These are phyloP conservation scores for Fagus crenata DNA, from an alignment of 306 rosid species.

Conservation along the genomic window DNA sequence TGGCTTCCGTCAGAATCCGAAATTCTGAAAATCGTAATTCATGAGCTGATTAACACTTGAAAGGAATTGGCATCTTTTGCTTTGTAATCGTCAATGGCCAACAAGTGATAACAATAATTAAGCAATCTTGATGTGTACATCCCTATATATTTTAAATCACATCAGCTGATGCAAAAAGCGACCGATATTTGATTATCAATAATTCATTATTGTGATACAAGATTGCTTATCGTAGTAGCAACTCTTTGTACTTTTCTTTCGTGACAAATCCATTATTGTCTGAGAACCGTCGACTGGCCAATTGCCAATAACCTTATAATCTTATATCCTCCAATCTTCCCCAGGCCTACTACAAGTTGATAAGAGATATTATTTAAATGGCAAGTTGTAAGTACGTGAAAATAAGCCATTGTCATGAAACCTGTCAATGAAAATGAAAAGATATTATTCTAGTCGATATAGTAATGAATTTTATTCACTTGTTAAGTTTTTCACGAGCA, in stretches of 20 bases:
- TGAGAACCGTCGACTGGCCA: not conserved
- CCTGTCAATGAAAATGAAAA: no score
- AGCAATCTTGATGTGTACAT: conserved; percentile 23
- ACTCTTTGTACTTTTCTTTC: conserved; percentile 29
- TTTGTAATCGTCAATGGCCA: conserved; percentile 13
- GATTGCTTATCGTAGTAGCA: conserved; percentile 29
- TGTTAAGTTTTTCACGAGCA: not conserved
- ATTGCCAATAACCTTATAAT: no score
- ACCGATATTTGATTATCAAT: conserved; percentile 19
- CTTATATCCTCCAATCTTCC: not conserved
- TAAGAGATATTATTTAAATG: not conserved
- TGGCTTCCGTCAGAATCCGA: conserved; percentile 22
- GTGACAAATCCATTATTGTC: conserved; percentile 32
- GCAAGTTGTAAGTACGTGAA: not conserved
- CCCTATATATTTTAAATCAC: conserved; percentile 32
- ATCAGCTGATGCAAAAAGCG: conserved; percentile 41
- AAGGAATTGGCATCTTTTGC: conserved; percentile 25
- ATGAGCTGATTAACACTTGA: conserved; percentile 13
- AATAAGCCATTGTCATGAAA: not conserved
- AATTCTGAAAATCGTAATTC: not conserved
- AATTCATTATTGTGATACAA: conserved; percentile 19
- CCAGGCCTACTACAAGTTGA: not conserved
- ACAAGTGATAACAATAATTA: conserved; percentile 33
- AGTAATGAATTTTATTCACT: not conserved
- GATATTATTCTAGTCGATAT: not conserved